Base-by-base conservation (phyloP, 129 eudicot genomes). In the Ambrosia artemisiifolia region DNA sequence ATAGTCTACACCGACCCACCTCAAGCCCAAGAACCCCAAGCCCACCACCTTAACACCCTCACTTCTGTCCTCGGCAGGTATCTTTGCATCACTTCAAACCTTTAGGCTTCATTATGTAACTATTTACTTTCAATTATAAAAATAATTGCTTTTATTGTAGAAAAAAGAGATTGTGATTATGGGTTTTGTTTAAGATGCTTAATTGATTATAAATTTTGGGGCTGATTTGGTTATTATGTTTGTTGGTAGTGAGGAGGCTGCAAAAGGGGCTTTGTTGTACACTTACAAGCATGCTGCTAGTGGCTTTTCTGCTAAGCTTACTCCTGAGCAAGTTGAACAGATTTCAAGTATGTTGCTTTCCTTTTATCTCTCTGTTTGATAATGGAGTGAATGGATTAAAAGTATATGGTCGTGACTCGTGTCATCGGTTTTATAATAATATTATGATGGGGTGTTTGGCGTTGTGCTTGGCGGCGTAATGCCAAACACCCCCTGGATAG, bases 251-350 rank as follows among this genome's bases (percentile, higher is more conserved):
- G 98, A 93, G 88, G 98, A 90, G 47, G 98, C 98, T 0, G 98
- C 98, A 13, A 90, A 87, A 70, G 95, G 78, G 81, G 88, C 95
- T 35, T 63, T 93, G 72, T 19, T 93, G 63, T 90, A 93, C 56
- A 75, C 85, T 65, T 93, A 93, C 85, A 93, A 89, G 88, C 84
- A 82, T 71, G 98, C 98, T 11, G 95, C 98, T 4, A 87, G 87
- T 69, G 98, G 96, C 0, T 93, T 93, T 75, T 83, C 98, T 17
- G 96, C 98, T 71, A 93, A 93, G 65, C 89, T 93, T 9, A 93
- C 98, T 78, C 87, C 95, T 67, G 86, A 85, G 19, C 98, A 93
- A 80, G 96, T 79, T 59, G 72, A 87, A 49, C 75, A 82, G 66
- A 80, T 93, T 20, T 76, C 91, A 46, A 86, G 96, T 93, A 79